Conservation (phyloP, 106 monocot genomes). For the Dendrobium catenatum region DNA sequence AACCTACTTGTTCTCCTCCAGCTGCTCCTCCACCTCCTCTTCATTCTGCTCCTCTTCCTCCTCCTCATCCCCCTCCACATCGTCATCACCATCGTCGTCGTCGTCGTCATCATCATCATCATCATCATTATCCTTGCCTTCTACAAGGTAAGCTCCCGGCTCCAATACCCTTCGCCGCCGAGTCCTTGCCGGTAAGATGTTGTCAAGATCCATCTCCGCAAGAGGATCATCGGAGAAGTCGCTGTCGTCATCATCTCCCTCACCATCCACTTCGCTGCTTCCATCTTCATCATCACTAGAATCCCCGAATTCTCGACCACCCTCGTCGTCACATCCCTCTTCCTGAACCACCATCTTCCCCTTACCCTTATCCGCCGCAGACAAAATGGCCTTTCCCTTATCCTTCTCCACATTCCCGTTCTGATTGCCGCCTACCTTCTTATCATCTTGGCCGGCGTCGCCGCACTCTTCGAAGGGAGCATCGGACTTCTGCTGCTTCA, state of each 20-base stretch:
- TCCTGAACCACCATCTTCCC: constrained; percentile 5
- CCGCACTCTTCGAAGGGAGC: too few relatives aligned
- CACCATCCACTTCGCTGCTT: constrained; percentile 4
- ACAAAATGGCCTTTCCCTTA: neutral
- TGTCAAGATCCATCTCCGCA: constrained; percentile 59
- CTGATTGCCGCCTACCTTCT: neutral
- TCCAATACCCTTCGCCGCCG: constrained; percentile 22
- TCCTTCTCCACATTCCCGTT: neutral
- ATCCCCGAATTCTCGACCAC: neutral
- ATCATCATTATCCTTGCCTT: constrained; percentile 24
- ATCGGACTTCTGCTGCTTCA: too few relatives aligned
- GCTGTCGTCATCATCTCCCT: constrained; percentile 14
- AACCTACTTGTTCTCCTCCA: neutral
- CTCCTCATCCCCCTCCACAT: neutral
- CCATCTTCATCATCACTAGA: neutral
- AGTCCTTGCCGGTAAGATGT: constrained; percentile 59
- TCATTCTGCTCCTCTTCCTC: neutral
- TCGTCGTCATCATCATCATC: constrained; percentile 18
- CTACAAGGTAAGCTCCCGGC: constrained; percentile 43
- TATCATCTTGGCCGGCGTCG: too few relatives aligned
- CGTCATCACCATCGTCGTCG: constrained; percentile 31
- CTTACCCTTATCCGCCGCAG: constrained; percentile 3
- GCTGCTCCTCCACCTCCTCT: constrained; percentile 23
- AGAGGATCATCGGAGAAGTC: constrained; percentile 48
- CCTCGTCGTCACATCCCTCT: neutral